Percentiles rank a stretch among this genome's conserved stretches.
These are phyloP conservation scores for Lactuca saligna DNA, from an alignment of 129 eudicot species.

Conservation along the genomic window DNA sequence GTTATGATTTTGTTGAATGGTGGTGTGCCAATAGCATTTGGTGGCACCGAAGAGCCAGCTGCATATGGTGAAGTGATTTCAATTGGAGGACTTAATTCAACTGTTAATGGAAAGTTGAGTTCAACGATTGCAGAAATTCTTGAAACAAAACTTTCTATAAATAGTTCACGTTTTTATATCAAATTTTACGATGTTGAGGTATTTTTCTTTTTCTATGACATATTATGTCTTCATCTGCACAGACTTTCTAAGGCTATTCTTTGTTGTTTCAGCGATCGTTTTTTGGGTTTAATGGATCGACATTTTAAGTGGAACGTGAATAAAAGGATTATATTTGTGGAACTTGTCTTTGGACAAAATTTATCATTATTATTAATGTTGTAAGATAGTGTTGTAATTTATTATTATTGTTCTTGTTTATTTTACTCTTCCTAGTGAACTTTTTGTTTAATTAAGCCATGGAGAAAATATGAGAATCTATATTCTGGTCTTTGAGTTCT, in stretches of 20 bases:
- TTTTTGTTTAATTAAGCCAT: background rate
- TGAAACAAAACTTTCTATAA: conserved; percentile 70
- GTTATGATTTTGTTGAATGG: conserved; percentile 86
- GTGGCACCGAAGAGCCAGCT: conserved; percentile 90
- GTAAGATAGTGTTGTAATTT: conserved; percentile 3
- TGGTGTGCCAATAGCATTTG: conserved; percentile 76
- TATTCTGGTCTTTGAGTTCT: background rate
- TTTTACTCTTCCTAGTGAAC: background rate
- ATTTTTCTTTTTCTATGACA: background rate
- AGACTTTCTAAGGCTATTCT: background rate
- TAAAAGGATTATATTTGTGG: conserved; percentile 14
- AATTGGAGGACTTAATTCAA: conserved; percentile 75
- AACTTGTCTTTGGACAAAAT: conserved; percentile 7
- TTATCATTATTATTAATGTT: conserved; percentile 12
- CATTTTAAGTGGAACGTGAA: conserved; percentile 46
- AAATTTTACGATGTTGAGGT: conserved; percentile 85
- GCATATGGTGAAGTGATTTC: conserved; percentile 89
- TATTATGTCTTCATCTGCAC: background rate
- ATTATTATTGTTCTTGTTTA: background rate
- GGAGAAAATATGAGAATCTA: background rate
- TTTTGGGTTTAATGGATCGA: conserved; percentile 82
- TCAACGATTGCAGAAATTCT: conserved; percentile 81
- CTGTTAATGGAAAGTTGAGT: conserved; percentile 78
- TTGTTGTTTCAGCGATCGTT: conserved; percentile 54
- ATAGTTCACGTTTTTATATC: conserved; percentile 70